Evolutionary conservation across 768 basidiomycete species (phyloP), one percentile per base, ranked within the genome.

Genomic region (Tylopilus sp.): DNA sequence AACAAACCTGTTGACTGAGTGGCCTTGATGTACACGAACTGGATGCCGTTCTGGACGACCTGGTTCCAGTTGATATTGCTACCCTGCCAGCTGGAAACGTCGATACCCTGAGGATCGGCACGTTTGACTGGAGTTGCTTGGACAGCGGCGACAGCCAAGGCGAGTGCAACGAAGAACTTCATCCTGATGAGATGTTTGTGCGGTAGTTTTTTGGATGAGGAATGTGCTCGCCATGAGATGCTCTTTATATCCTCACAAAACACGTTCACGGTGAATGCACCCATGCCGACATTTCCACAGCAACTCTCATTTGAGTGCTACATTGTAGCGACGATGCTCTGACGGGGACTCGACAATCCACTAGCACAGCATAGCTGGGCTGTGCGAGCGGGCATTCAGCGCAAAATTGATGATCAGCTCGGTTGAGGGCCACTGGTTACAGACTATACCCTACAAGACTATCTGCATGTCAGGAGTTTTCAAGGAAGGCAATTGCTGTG

Each of bases 1-100:
- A 58, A 71, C 48, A 47, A 36, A 82, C 80, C 59, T n/a, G 73
- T 80, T 8, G 78, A 78, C 61, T 86, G 82, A 3, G 83, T 86
- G 10, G 83, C 83, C 62, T 85, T 86, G 74, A 86, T 84, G 58
- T 75, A 85, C 3, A 69, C 80, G 59, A 83, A 86, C 12, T 69
- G 51, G 26, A 82, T 63, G 6, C 80, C 82, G 51, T 78, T 79
- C 12, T 73, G 61, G 52, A 70, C 74, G 54, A 82, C 78, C 2
- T 73, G 70, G 38, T 59, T 67, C 81, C 81, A 85, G 62, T 83
- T 68, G 35, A 85, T 63, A 55, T 55, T 60, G 55, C 54, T 60
- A 13, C 71, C 60, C 53, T 85, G 82, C 43, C 68, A 75, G 59
- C 59, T 44, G 4, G 81, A 82, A 48, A 85, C 77, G 55, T 84